These are phyloP conservation scores for Tulasnella calospora DNA, from an alignment of 768 basidiomycete genomes.

Conservation along the genomic window DNA sequence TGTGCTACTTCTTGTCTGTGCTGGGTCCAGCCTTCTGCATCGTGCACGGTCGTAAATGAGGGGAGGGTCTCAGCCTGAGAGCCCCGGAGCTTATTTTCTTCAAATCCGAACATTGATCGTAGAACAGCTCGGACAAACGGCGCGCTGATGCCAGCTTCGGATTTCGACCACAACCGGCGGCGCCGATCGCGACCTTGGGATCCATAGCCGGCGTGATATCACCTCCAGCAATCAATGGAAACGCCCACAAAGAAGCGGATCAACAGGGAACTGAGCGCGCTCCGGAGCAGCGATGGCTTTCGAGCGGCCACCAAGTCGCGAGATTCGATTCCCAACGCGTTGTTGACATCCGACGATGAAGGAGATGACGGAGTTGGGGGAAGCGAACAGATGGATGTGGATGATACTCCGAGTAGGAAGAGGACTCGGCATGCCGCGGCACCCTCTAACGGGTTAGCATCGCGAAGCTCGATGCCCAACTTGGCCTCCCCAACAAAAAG, in stretches of 20 bases:
- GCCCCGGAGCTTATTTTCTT: not conserved
- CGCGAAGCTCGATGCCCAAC: not conserved
- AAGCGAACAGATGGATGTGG: not conserved
- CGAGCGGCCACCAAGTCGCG: conserved; percentile 12
- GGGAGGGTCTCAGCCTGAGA: not conserved
- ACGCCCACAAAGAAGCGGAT: not conserved
- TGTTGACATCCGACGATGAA: conserved; percentile 8
- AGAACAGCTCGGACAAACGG: not conserved
- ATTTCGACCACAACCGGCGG: conserved; percentile 9
- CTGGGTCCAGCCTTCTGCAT: not conserved
- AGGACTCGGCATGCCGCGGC: not conserved
- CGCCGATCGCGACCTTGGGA: not conserved
- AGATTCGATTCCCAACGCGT: not conserved
- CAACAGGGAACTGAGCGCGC: not conserved
- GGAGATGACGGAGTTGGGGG: not conserved
- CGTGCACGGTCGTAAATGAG: not conserved
- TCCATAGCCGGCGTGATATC: not conserved
- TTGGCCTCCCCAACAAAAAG: not conserved
- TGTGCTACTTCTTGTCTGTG: not conserved
- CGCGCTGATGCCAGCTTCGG: not conserved
- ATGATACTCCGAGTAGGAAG: not conserved
- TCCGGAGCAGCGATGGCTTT: conserved; percentile 15
- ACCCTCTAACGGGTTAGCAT: not conserved
- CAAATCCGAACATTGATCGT: not conserved
- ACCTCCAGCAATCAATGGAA: not conserved